phyloP scores from a whole-genome alignment of 1,284 basidiomycete genomes.

The Cystobasidium slooffiae region DNA sequence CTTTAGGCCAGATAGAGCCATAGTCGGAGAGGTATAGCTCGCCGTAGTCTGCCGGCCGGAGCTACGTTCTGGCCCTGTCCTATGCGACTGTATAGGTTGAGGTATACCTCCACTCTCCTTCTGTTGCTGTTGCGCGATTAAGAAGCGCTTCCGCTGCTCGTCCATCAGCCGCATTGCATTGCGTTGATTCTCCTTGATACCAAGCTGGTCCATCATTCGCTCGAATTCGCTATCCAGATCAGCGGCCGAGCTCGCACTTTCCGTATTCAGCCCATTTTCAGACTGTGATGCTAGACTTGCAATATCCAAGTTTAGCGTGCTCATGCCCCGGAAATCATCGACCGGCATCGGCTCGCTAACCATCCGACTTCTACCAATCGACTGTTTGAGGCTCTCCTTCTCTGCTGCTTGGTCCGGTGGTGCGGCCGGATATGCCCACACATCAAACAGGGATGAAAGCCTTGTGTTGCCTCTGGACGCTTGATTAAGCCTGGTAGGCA shows the following conservation, averaged over 20 bases:
- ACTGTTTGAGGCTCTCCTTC: background rate
- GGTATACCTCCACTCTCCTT: conserved; percentile 55
- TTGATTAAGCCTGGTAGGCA: background rate
- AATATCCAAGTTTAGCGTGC: conserved; percentile 16
- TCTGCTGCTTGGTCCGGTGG: background rate
- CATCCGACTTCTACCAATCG: conserved; percentile 34
- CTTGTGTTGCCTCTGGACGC: conserved; percentile 41
- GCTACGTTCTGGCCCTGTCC: conserved; percentile 51
- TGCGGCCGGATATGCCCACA: conserved; percentile 42
- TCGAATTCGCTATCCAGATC: conserved; percentile 61
- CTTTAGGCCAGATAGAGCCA: conserved; percentile 65
- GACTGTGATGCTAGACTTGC: background rate
- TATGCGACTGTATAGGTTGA: conserved; percentile 57
- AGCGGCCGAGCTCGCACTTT: conserved; percentile 52
- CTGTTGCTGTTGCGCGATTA: conserved; percentile 59
- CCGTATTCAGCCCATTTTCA: conserved; percentile 65
- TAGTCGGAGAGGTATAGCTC: conserved; percentile 55
- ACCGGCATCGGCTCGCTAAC: conserved; percentile 47
- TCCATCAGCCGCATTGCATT: conserved; percentile 70
- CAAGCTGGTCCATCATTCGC: conserved; percentile 72
- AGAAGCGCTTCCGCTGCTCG: conserved; percentile 68
- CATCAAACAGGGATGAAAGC: conserved; percentile 51
- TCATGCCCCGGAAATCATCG: conserved; percentile 18
- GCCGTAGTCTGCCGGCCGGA: conserved; percentile 42
- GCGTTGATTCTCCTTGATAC: conserved; percentile 71